phyloP scores from a whole-genome alignment of 345 rosid species.

The Cardiospermum halicacabum region DNA sequence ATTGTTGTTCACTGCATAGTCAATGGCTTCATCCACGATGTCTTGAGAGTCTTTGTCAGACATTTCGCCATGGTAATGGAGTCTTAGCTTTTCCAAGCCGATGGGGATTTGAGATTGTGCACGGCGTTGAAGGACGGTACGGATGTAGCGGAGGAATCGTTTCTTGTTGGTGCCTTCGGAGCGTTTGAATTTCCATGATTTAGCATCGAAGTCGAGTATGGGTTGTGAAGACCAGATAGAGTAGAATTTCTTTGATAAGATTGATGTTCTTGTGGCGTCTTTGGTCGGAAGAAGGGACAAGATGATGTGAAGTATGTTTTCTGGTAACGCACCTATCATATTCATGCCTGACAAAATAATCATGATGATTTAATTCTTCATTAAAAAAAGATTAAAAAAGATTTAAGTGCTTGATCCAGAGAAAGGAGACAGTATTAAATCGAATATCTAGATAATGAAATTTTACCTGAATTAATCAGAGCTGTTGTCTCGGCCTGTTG shows the following conservation, averaged over 20 bases:
- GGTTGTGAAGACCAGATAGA: not conserved
- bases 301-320: constrained; percentile 7
- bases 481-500: too few species aligned
- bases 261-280: not conserved
- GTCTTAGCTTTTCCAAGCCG: not conserved
- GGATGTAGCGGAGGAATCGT: not conserved
- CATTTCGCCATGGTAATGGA: not conserved
- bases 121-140: constrained; percentile 3
- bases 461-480: too few species aligned
- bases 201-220: not conserved
- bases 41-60: not conserved
- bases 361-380: too few species aligned
- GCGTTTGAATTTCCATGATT: too few species aligned
- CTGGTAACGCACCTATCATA: too few species aligned
- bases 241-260: constrained; percentile 7
- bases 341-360: too few species aligned
- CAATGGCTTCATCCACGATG: not conserved
- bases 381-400: too few species aligned
- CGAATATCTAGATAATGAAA: too few species aligned
- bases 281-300: not conserved
- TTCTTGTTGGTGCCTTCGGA: not conserved
- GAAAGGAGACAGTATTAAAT: too few species aligned
- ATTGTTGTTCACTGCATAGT: not conserved
- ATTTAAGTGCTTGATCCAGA: too few species aligned
- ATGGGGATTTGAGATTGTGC: not conserved